Conservation (phyloP, 768 basidiomycete genomes). For the Hortiboletus flavorubellus region DNA sequence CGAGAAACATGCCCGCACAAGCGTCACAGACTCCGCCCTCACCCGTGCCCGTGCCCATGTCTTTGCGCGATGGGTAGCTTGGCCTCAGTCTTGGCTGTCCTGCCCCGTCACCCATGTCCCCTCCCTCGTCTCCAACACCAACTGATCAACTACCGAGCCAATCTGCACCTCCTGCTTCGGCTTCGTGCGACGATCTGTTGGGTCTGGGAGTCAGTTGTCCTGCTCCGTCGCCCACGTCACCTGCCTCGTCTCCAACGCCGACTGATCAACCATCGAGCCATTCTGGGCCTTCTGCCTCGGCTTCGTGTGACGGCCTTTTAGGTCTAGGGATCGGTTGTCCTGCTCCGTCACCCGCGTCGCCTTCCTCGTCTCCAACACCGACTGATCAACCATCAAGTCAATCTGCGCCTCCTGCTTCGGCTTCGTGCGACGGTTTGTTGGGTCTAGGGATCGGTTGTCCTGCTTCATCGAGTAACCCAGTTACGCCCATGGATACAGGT, state of each 20-base stretch:
- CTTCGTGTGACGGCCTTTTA: slow-evolving; percentile 6
- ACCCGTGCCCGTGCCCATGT: not conserved
- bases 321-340: slow-evolving; percentile 15
- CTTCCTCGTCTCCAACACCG: no score
- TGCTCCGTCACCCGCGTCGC: not conserved
- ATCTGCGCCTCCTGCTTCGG: not conserved
- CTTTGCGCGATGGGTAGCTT: not conserved
- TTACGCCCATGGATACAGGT: not conserved
- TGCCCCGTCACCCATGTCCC: not conserved
- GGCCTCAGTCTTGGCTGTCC: not conserved
- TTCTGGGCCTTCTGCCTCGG: not conserved
- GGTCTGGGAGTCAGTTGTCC: not conserved
- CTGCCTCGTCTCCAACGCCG: not conserved
- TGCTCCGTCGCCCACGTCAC: not conserved
- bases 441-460: slow-evolving; percentile 16
- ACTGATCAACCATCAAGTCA: not conserved
- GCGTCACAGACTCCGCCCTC: not conserved
- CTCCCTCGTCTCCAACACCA: not conserved
- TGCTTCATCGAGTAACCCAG: slow-evolving; percentile 2
- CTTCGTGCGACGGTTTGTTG: slow-evolving; percentile 8
- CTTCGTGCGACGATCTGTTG: not conserved
- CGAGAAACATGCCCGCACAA: not conserved
- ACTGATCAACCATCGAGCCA: no score
- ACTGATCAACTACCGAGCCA: no score
- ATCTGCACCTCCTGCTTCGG: not conserved